Percentiles rank a stretch among this genome's conserved stretches.
Evolutionary conservation across 2,329 filamentous ascomycete species (phyloP).

Genomic region (Calonectria henricotiae): DNA sequence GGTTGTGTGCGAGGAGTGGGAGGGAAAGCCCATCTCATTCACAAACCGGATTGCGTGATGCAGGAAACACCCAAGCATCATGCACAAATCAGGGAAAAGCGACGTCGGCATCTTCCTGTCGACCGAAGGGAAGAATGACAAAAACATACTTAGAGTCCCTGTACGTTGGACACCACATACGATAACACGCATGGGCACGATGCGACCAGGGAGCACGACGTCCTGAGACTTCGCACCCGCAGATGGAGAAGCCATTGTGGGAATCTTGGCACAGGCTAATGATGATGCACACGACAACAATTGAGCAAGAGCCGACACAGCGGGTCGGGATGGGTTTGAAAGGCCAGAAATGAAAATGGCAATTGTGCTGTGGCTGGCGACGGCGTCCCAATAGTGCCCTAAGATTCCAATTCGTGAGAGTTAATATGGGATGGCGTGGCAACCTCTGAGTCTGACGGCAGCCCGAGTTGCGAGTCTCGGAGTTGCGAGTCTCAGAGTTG

Average conservation of each 20-base stretch:
- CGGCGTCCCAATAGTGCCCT: constrained; percentile 2
- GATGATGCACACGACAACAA: constrained; percentile 6
- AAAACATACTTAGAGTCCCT: constrained; percentile 58
- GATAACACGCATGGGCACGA: constrained; percentile 61
- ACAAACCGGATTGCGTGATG: constrained; percentile 33
- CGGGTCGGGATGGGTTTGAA: background rate
- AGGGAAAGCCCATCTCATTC: constrained; percentile 25
- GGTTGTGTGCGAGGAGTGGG: background rate
- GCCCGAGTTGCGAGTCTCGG: background rate
- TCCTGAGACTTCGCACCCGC: constrained; percentile 34
- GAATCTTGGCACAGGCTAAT: constrained; percentile 20
- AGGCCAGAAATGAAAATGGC: constrained; percentile 3
- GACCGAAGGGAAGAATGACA: constrained; percentile 10
- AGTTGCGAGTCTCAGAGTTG: constrained; percentile 1
- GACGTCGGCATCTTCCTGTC: background rate
- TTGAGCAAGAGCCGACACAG: background rate
- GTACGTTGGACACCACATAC: constrained; percentile 61
- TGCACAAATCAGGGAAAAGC: background rate
- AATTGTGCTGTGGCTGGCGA: constrained; percentile 17
- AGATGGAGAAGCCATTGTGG: constrained; percentile 37
- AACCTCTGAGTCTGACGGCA: background rate
- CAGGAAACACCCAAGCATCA: constrained; percentile 8
- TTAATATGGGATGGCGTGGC: constrained; percentile 15
- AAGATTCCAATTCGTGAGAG: constrained; percentile 1
- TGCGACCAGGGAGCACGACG: constrained; percentile 48